Evolutionary conservation across 2,329 filamentous ascomycete genomes (phyloP), one percentile per base, ranked within the genome.

Genomic region (Catunica adiposa): DNA sequence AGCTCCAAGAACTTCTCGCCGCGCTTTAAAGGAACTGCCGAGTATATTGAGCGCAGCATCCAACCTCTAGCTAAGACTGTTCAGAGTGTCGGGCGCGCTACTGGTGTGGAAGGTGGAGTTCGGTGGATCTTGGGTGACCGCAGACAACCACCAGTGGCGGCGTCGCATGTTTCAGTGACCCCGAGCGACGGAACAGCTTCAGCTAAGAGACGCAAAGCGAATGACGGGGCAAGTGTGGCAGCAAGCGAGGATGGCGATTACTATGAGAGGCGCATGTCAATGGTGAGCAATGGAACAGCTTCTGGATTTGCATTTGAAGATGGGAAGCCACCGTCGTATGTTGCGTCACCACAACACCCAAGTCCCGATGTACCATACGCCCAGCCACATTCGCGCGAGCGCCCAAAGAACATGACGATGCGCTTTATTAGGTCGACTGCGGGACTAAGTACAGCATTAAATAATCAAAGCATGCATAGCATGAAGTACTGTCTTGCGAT

Each of bases 1-100:
- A 83, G 78, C 2, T 89, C 86, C 9, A 96, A 97, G 68, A 87
- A 89, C 62, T 94, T 90, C 63, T 94, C 88, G 1, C 89, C 90
- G 0, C 79, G 85, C 1, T 87, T 96, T 65, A 89, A 86, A 67
- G 85, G 86, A n/a, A 80, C 89, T 59, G 90, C 87, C 51, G 88
- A 95, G 66, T 88, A 94, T 63, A 82, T 96, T 20, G 90, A 97
- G 67, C 83, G 86, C 50, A 90, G 87, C 62, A 80, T 95, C 53
- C 86, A 84, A 1, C 89, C 88, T 1, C 80, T 96, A 54, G 86
- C 86, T 54, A 92, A 86, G 64, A 92, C 87, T 0, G 86, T 95
- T 29, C 86, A 86, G 14, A 85, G 81, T 0, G 86, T 95, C 4
- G 84, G 88, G 29, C 80, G 87, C 29, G 82, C 83, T 31, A 95